A percentile compares a stretch with the other conserved stretches of the same genome.
Evolutionary conservation across 352 stramenopile genomes (phyloP).

Genomic region (Globisporangium orthogonon): DNA sequence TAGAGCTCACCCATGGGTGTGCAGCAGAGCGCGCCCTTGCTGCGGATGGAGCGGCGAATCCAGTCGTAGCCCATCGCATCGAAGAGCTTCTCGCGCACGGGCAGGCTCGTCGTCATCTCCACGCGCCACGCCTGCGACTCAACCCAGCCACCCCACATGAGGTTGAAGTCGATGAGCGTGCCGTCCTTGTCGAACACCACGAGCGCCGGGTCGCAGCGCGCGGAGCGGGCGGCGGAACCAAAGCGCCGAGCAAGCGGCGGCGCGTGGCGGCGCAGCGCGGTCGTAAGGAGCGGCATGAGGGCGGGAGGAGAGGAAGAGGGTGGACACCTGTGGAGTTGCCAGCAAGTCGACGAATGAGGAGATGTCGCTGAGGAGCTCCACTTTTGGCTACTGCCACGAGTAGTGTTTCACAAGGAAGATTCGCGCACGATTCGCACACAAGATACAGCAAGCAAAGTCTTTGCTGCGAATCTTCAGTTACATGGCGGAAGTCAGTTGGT

Average conservation of each 20-base stretch:
- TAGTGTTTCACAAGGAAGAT: background rate
- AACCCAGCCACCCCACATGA: conserved; percentile 87
- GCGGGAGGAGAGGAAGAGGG: too few species aligned
- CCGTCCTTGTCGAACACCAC: conserved; percentile 89
- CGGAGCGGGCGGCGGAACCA: conserved; percentile 11
- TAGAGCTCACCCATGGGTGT: conserved; percentile 84
- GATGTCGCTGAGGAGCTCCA: too few species aligned
- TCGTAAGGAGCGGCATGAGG: too few species aligned
- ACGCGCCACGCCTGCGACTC: conserved; percentile 81
- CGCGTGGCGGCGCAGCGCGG: background rate
- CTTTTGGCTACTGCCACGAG: background rate
- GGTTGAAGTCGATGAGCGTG: conserved; percentile 88
- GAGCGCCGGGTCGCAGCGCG: conserved; percentile 53
- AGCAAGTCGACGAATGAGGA: too few species aligned
- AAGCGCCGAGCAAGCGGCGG: background rate
- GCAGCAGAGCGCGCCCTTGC: conserved; percentile 76
- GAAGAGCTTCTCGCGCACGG: conserved; percentile 81
- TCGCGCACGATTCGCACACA: conserved; percentile 1
- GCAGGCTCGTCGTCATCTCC: conserved; percentile 75
- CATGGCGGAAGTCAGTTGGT: background rate
- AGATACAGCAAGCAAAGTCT: too few species aligned
- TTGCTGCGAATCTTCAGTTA: background rate
- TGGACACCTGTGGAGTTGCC: too few species aligned
- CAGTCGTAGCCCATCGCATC: conserved; percentile 86
- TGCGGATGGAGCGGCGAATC: conserved; percentile 75